Evolutionary conservation across 139 green algal species (phyloP).

Genomic region (Astrephomene gubernaculifera): DNA sequence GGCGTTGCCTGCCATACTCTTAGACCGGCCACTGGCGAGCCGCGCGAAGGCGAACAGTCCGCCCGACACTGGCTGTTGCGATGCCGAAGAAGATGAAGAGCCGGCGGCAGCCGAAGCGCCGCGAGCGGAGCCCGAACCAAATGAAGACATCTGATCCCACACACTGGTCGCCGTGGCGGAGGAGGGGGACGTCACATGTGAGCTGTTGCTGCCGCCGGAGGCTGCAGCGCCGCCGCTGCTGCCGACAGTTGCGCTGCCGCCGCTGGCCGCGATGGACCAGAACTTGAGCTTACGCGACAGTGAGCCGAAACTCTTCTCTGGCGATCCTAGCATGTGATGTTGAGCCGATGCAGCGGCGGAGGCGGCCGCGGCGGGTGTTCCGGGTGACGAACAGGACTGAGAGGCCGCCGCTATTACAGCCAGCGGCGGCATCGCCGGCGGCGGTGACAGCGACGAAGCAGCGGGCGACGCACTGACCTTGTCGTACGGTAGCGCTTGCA

Average conservation of each 20-base stretch:
- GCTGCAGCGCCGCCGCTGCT: slow-evolving; percentile 3
- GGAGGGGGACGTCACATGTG: not conserved
- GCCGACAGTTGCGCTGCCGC: slow-evolving; percentile 14
- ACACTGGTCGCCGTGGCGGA: not conserved
- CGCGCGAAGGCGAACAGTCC: not conserved
- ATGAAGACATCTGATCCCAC: not conserved
- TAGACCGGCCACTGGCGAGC: not conserved
- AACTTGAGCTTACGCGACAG: slow-evolving; percentile 29
- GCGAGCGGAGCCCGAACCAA: not conserved
- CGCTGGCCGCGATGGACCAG: not conserved
- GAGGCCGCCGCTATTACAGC: too few species aligned
- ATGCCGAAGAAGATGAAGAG: too few species aligned
- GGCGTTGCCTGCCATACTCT: not conserved
- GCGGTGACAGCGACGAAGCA: not conserved
- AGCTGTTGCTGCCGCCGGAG: not conserved
- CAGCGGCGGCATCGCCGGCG: not conserved
- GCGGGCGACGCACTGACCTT: not conserved
- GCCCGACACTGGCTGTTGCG: not conserved
- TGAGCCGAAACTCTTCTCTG: not conserved
- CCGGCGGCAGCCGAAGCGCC: too few species aligned
- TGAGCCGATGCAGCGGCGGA: not conserved
- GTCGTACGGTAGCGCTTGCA: not conserved
- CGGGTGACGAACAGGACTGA: too few species aligned
- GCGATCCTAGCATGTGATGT: not conserved
- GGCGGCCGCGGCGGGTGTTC: too few species aligned